Evolutionary conservation across 148 eudicot species (phyloP).

Genomic region (Rhododendron kiyosumense): DNA sequence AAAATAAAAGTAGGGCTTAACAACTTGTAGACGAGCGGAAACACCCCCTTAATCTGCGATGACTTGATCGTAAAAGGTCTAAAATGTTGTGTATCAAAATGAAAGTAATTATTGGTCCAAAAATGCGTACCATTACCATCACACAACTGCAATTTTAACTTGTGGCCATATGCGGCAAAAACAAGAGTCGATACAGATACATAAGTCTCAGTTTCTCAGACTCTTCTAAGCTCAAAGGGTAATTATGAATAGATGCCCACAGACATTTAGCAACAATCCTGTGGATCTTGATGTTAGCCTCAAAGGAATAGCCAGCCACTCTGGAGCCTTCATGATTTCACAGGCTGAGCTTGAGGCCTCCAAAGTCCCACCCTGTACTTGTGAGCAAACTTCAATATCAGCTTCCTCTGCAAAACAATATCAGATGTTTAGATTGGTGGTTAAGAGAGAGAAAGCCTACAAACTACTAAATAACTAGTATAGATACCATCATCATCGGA

Average conservation of each 20-base stretch:
- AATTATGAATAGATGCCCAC: background rate
- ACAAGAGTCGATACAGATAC: background rate
- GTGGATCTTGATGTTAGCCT: background rate
- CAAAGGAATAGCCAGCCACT: background rate
- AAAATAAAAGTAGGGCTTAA: too few relatives aligned
- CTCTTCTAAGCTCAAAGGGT: background rate
- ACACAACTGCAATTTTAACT: too few relatives aligned
- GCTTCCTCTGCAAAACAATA: constrained; percentile 17
- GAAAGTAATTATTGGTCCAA: too few relatives aligned
- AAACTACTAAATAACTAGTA: background rate
- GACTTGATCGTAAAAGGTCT: too few relatives aligned
- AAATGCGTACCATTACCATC: too few relatives aligned
- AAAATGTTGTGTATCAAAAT: too few relatives aligned
- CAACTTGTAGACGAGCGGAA: too few relatives aligned
- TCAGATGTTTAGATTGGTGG: background rate
- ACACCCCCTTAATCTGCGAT: too few relatives aligned
- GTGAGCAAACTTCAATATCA: constrained; percentile 18
- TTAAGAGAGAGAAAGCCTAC: background rate
- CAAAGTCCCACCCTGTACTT: constrained; percentile 24
- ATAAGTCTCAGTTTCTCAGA: background rate
- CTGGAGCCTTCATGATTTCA: background rate
- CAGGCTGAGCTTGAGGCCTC: constrained; percentile 19
- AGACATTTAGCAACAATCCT: background rate
- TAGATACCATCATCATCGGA: background rate
- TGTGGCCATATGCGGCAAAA: background rate